Evolutionary conservation across 2,329 filamentous ascomycete species (phyloP), one percentile per base, ranked within the genome.

Genomic region (Neoascochyta sp.): DNA sequence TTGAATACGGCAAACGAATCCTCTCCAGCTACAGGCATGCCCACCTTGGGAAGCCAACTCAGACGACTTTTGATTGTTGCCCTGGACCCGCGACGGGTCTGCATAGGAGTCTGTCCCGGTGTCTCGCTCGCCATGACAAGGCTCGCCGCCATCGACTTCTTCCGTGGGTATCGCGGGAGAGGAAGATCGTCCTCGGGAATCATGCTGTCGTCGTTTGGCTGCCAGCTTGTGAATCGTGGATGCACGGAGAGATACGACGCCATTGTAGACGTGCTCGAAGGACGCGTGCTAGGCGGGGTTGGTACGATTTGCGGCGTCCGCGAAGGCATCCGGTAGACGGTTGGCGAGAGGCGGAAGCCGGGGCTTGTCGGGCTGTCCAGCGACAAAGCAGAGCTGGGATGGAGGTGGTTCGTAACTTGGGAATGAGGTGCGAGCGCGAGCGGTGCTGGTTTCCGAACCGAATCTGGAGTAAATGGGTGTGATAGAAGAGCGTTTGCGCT

Each of bases 1-100:
- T 31, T 29, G 16, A 45, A 50, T 10, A 40, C 39, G 20, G 38
- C 41, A 27, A 42, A 51, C 9, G 36, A 39, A 25, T 47, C 41
- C 4, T 38, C 32, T 1, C 45, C 47, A 10, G 51, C 49, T 10
- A 50, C 40, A 9, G 49, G 34, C 16, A 53, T 14, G 5, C 45
- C 49, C 13, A 50, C 47, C 1, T 47, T 43, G n/a, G 49, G 49
- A 13, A 53, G 22, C 49, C 49, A 51, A 20, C 47, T 51, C n/a
- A n/a, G n/a, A n/a, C n/a, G n/a, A n/a, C n/a, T n/a, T n/a, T n/a
- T n/a, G n/a, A n/a, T n/a, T n/a, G n/a, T n/a, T n/a, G n/a, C n/a
- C 18, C 42, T 28, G 3, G 49, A 50, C 12, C 39, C 33, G 19
- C 36, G 47, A 11, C 39, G 42, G 7, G 33, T 38, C 16, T 41